These are phyloP conservation scores for Galerina sulciceps DNA, from an alignment of 768 basidiomycete species.

Conservation along the genomic window DNA sequence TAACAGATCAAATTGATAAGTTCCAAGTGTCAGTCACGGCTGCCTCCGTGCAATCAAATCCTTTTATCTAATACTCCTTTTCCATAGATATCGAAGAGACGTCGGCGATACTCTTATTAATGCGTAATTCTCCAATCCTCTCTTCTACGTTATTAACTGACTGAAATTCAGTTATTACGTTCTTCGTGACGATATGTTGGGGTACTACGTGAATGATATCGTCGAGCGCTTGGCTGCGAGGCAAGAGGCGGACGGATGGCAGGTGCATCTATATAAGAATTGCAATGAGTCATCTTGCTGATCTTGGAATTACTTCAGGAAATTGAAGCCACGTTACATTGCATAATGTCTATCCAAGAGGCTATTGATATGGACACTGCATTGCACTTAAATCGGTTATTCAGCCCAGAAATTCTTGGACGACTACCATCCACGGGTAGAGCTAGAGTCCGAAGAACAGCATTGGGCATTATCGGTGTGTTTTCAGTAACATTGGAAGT, in stretches of 20 bases:
- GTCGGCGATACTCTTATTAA: constrained; percentile 89
- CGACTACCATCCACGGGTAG: constrained; percentile 67
- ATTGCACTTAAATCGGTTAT: constrained; percentile 64
- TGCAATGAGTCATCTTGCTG: not conserved
- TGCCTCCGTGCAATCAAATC: not conserved
- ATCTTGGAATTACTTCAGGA: constrained; percentile 49
- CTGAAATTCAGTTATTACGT: constrained; percentile 71
- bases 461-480: constrained; percentile 76
- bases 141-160: not conserved
- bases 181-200: constrained; percentile 82
- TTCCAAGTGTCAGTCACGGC: constrained; percentile 66
- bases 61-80: not conserved
- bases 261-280: constrained; percentile 48
- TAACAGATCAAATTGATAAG: constrained; percentile 76
- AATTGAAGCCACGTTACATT: constrained; percentile 86
- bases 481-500: not conserved
- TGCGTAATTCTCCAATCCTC: constrained; percentile 54
- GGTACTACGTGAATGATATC: constrained; percentile 67
- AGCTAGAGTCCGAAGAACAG: constrained; percentile 72
- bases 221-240: constrained; percentile 51
- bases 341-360: constrained; percentile 86
- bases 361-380: constrained; percentile 64
- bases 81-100: constrained; percentile 77
- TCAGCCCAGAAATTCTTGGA: constrained; percentile 73
- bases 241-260: constrained; percentile 64